Evolutionary conservation across 2,329 filamentous ascomycete genomes (phyloP), one percentile per base, ranked within the genome.

Genomic region (Bipolaris gigantea): DNA sequence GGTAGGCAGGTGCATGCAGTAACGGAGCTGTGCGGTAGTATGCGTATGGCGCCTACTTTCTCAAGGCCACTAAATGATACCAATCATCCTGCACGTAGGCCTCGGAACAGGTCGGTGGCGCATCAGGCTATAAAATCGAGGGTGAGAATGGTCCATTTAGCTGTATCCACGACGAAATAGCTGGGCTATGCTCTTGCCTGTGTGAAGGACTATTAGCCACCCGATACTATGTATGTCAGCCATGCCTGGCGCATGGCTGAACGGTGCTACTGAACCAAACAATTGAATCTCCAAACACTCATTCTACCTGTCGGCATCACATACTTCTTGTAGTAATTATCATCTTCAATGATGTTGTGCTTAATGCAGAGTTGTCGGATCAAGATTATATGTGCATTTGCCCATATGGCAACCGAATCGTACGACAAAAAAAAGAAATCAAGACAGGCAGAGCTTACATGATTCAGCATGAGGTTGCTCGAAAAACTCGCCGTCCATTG

Each of bases 401-500:
- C 8, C 9, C 25, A n/a, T n/a, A 43, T 6, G n/a, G 25, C 25
- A n/a, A 25, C 10, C 10, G 15, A 10, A n/a, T 16, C 8, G n/a
- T 9, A 43, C 3, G 13, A 16, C 5, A 7, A 43, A 36, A 23
- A 16, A 36, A 21, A 2, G 8, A 4, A 36, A 18, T 46, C 35
- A 55, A 18, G 42, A 45, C 27, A 60, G 7, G 18, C 32, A 40
- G 0, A 60, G 16, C 18, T 53, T 48, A 10, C 16, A 27, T 5
- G 38, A 19, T 1, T 13, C 8, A 11, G 13, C 21, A 2, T 15
- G 16, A 6, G 3, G 7, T 11, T 42, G 19, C 13, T 49, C 32
- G n/a, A 56, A 56, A 34, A 33, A 50, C 38, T 62, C 59, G 10
- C 62, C 60, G 36, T 64, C 60, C 62, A 63, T 63, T 30, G 57